Evolutionary conservation across 164 flowering plant genomes (phyloP), one percentile per base, ranked within the genome.

Genomic region (Akebia trifoliata): DNA sequence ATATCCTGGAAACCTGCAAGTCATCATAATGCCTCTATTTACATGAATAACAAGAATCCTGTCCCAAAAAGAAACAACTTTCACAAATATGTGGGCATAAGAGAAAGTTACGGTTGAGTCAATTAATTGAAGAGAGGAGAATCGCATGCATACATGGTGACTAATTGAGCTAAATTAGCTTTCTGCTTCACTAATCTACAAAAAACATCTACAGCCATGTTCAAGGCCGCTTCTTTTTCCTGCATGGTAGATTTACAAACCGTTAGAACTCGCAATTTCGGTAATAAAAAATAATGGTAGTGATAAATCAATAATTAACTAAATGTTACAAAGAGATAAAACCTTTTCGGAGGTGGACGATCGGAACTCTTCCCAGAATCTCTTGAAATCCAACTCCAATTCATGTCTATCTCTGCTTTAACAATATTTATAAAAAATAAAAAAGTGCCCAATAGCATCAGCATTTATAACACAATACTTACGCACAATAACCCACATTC

Each of bases 151-250:
- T 86, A 94, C 99, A 78, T 72, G 68, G 86, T 83, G 63, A 94
- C 81, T 78, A 94, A 74, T 37, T 85, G 97, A 57, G 78, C 84
- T 79, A 82, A 80, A 83, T 86, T 82, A 61, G 90, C 65, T 52
- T 88, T 81, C 74, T 85, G 86, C 84, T 82, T 86, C 69, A 76
- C 95, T 83, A 94, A 78, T 86, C 89, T 84, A 88, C 97, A 90
- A 74, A 94, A 94, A 40, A 75, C 76, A 76, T 90, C 97, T 60
- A 94, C 83, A 48, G 91, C 77, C 77, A 78, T 71, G 78, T 88
- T 88, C 73, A 94, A 77, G 69, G 99, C 91, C 70, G 70, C 80
- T 82, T 94, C 99, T 80, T 94, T 94, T 71, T 88, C 99, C 99
- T 94, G 95, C 80, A 80, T 18, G 20, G 25, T 70, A 56, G 51